phyloP scores from a whole-genome alignment of 257 asterid genomes.

The Solanum raphanifolium region DNA sequence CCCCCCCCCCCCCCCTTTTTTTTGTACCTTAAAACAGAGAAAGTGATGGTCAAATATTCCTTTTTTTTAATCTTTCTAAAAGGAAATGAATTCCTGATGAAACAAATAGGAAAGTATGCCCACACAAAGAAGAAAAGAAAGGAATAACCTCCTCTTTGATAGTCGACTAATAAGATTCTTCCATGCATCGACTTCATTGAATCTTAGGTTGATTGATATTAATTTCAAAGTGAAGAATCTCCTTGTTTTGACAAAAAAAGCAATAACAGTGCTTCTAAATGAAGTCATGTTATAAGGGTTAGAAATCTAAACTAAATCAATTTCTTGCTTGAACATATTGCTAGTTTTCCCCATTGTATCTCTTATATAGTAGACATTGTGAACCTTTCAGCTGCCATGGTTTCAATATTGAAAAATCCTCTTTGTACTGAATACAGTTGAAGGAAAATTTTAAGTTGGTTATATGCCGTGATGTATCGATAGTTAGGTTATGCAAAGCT shows the following conservation, averaged over 20 bases:
- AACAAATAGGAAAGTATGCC: neutral
- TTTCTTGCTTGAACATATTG: neutral
- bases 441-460: neutral
- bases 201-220: neutral
- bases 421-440: neutral
- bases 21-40: neutral
- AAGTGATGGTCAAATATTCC: neutral
- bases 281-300: neutral
- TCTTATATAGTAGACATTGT: neutral
- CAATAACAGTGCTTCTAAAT: neutral
- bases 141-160: neutral
- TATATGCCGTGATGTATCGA: neutral
- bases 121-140: neutral
- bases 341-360: neutral
- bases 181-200: neutral
- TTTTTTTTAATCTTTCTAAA: neutral
- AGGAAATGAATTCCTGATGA: neutral
- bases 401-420: neutral
- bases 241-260: neutral
- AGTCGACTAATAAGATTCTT: neutral
- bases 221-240: neutral
- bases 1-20: neutral
- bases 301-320: neutral
- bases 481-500: neutral
- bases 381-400: neutral